phyloP scores from a whole-genome alignment of 805 yeast genomes.

The Pichia paraexigua region DNA sequence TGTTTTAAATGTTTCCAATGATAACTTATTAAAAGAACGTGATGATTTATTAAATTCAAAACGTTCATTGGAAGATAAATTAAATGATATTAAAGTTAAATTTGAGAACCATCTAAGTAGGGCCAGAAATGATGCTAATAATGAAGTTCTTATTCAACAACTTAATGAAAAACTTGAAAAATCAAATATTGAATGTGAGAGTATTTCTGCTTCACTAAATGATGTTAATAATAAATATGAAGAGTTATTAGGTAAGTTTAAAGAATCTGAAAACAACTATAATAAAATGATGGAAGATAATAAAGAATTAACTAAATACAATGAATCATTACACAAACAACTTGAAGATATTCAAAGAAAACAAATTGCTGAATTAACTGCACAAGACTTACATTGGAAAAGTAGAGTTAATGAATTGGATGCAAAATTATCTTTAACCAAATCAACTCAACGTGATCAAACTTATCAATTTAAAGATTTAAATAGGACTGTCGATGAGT shows the following conservation, averaged over 20 bases:
- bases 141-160: constrained; percentile 24
- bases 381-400: constrained; percentile 50
- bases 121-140: constrained; percentile 25
- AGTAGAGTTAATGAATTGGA: constrained; percentile 47
- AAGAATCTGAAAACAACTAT: constrained; percentile 41
- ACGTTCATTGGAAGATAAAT: constrained; percentile 36
- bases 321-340: constrained; percentile 41
- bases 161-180: constrained; percentile 30
- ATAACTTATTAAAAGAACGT: constrained; percentile 55
- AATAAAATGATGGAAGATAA: constrained; percentile 59
- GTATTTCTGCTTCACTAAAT: constrained; percentile 25
- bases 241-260: constrained; percentile 15
- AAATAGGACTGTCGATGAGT: constrained; percentile 46
- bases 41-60: constrained; percentile 48
- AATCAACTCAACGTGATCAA: constrained; percentile 42
- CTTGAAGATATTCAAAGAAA: constrained; percentile 40
- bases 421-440: constrained; percentile 38
- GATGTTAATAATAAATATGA: constrained; percentile 19
- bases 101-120: constrained; percentile 31
- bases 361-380: constrained; percentile 43
- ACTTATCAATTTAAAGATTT: constrained; percentile 41
- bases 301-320: constrained; percentile 49
- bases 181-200: constrained; percentile 25
- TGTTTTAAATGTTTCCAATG: constrained; percentile 50
- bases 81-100: constrained; percentile 34